Base-by-base conservation (phyloP, 1,284 basidiomycete genomes). In the Sparassis latifolia region DNA sequence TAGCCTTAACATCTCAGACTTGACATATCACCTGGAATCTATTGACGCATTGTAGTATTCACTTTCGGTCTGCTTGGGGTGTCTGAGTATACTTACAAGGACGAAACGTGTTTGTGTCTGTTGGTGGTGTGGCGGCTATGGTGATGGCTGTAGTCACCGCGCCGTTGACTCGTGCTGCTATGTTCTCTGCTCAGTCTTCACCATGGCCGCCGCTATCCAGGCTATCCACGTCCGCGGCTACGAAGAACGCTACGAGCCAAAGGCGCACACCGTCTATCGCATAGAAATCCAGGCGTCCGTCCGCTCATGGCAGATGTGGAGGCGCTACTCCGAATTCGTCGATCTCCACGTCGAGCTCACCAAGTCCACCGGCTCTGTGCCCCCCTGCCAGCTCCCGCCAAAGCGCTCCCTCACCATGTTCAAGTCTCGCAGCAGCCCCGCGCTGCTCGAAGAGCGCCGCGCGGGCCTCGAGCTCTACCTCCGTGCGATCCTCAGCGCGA, bases 261-360 rank as follows among this genome's bases (percentile, higher is more conserved):
- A 85, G 61, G 69, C 81, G n/a, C 89, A 94, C 64, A 76, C 77
- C 53, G 89, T 89, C 58, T 95, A 89, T 69, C 78, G 77, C 53
- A 86, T 95, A 61, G 78, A 86, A 54, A 81, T 95, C 55, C 81
- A 85, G 62, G 87, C 87, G 10, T 82, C 89, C 53, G 86, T 92
- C 28, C 84, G 89, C 55, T 86, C 90, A 64, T 97, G 94, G 94
- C 82, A 87, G 42, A 90, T 97, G 73, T 90, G 89, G 79, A 78
- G 89, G 52, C 88, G 95, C 49, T 97, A 97, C 71, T 95, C 91
- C 41, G 93, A 97, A 66, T 97, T 98, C 71, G 81, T 81, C 58
- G 84, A 91, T 55, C 82, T 98, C 28, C 79, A 97, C 68, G 79
- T 79, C 37, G 88, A 92, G 61, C 81, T 97, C 57, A 78, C 78